Evolutionary conservation across 306 rosid species (phyloP).

Genomic region (Gastrolobium bilobum): DNA sequence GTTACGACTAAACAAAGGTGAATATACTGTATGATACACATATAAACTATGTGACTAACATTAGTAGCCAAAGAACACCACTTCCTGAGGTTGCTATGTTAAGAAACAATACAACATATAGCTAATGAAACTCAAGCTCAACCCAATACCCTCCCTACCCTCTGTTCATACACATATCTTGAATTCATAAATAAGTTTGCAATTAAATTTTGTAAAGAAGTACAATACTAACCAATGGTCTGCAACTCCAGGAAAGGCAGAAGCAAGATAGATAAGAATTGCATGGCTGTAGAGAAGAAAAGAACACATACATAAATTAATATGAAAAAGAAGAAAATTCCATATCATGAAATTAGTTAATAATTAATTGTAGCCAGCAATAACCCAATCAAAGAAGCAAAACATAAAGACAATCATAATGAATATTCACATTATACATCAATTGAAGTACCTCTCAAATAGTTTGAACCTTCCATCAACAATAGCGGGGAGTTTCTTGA

Average conservation of each 20-base stretch:
- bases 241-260: slow-evolving; percentile 84
- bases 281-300: slow-evolving; percentile 77
- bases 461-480: slow-evolving; percentile 85
- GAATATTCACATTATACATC: background rate
- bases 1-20: slow-evolving; percentile 19
- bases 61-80: slow-evolving; percentile 19
- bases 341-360: background rate
- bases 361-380: background rate
- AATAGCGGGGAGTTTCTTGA: slow-evolving; percentile 81
- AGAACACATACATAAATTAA: background rate
- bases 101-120: background rate
- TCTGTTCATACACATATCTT: slow-evolving; percentile 6
- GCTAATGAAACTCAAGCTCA: slow-evolving; percentile 15
- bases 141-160: background rate
- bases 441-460: slow-evolving; percentile 76
- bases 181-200: background rate
- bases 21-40: slow-evolving; percentile 8
- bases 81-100: background rate
- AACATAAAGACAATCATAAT: background rate
- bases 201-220: slow-evolving; percentile 28
- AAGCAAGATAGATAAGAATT: slow-evolving; percentile 78
- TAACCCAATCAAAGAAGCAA: background rate
- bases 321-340: background rate
- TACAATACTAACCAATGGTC: slow-evolving; percentile 78
- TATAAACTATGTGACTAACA: background rate